Conservation (phyloP, 306 rosid genomes). For the Senna tora region DNA sequence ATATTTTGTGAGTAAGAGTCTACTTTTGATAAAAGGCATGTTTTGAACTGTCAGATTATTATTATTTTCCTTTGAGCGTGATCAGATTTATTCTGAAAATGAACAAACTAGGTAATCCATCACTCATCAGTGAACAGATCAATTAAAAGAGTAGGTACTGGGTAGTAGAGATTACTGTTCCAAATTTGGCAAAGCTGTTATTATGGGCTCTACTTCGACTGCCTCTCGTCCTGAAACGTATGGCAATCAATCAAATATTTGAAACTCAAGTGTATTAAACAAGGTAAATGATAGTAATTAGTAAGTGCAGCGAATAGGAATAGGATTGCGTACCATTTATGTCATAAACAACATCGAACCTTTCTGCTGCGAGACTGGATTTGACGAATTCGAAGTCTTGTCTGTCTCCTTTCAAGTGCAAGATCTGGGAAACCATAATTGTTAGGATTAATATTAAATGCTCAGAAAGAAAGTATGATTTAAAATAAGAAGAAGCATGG, state of each 20-base stretch:
- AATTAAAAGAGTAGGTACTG: slow-evolving; percentile 1
- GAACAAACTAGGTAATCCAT: slow-evolving; percentile 10
- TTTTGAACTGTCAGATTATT: not conserved
- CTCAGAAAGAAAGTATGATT: not conserved
- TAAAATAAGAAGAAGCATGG: not conserved
- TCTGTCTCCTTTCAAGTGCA: slow-evolving; percentile 97
- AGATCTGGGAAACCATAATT: slow-evolving; percentile 54
- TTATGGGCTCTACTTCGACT: slow-evolving; percentile 78
- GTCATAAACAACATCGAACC: slow-evolving; percentile 93
- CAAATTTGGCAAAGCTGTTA: slow-evolving; percentile 85
- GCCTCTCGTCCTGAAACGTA: slow-evolving; percentile 87
- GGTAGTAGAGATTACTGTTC: slow-evolving; percentile 70
- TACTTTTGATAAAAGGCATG: not conserved
- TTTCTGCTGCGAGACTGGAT: slow-evolving; percentile 84
- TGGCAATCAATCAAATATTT: slow-evolving; percentile 9
- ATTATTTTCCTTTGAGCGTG: not conserved
- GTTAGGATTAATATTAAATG: slow-evolving; percentile 11
- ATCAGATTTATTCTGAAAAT: slow-evolving; percentile 18
- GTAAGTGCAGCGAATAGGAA: slow-evolving; percentile 3
- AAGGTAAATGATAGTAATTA: slow-evolving; percentile 19
- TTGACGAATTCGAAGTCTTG: slow-evolving; percentile 82
- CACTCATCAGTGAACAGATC: not conserved
- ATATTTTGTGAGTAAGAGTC: not conserved
- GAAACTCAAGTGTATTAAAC: slow-evolving; percentile 16
- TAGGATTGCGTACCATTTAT: slow-evolving; percentile 65